Evolutionary conservation across 2,329 filamentous ascomycete genomes (phyloP).

Genomic region (Calonectria leucothoes): DNA sequence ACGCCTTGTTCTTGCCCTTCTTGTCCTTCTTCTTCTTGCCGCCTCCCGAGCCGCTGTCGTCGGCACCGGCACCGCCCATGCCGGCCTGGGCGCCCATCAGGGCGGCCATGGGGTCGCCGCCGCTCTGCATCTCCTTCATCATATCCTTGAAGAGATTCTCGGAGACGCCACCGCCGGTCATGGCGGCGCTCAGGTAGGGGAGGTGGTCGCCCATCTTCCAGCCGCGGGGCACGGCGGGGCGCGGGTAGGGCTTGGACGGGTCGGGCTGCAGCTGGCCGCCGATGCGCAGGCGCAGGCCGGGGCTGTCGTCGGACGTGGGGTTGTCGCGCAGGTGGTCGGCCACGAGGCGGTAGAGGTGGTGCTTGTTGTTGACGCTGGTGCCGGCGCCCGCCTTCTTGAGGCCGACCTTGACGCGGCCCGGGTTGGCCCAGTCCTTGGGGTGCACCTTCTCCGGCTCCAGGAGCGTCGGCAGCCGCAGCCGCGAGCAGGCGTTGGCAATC

Average conservation of each 20-base stretch:
- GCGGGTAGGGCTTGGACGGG: constrained; percentile 74
- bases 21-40: constrained; percentile 61
- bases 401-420: constrained; percentile 85
- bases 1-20: constrained; percentile 57
- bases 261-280: constrained; percentile 75
- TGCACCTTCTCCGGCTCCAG: constrained; percentile 94
- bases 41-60: constrained; percentile 42
- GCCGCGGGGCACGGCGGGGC: constrained; percentile 81
- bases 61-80: constrained; percentile 40
- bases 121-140: constrained; percentile 87
- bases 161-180: constrained; percentile 92
- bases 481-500: constrained; percentile 86
- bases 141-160: constrained; percentile 97
- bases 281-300: constrained; percentile 78
- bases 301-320: constrained; percentile 77
- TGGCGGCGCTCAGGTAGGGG: constrained; percentile 87
- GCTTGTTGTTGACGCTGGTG: constrained; percentile 74
- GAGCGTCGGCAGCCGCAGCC: constrained; percentile 77
- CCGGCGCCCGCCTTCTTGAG: constrained; percentile 56
- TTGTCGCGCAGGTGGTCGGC: constrained; percentile 80
- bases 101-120: constrained; percentile 59
- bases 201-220: constrained; percentile 91
- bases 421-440: constrained; percentile 98
- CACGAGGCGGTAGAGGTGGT: constrained; percentile 87
- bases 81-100: constrained; percentile 50